Base-by-base conservation (phyloP, 2,329 filamentous ascomycete species). In the Orbilia blumenaviensis region DNA sequence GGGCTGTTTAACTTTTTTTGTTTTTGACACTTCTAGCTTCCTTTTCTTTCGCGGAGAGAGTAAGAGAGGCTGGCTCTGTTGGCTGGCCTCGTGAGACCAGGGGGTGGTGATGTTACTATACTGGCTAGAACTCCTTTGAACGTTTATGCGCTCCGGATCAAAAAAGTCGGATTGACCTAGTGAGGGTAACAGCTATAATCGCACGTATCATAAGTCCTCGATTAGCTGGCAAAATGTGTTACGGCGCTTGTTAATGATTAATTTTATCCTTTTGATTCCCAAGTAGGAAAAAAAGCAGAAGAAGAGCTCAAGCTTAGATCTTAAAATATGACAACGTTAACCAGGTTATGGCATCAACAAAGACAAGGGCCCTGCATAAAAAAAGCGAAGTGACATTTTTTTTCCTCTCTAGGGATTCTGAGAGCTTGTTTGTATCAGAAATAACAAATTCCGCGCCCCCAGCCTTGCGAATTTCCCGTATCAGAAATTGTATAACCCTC, bases 251-350 rank as follows among this genome's bases (percentile, higher is more conserved):
- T n/a, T n/a, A n/a, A n/a, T n/a, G n/a, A n/a, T n/a, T n/a, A n/a
- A n/a, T n/a, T n/a, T n/a, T n/a, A n/a, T n/a, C n/a, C n/a, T n/a
- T n/a, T n/a, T n/a, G n/a, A n/a, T n/a, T n/a, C n/a, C n/a, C n/a
- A n/a, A n/a, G n/a, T n/a, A n/a, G n/a, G n/a, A n/a, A n/a, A n/a
- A 2, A 21, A 21, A 21, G 7, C 16, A 8, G 1, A 10, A 29
- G 1, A 50, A 29, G 9, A 50, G 7, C n/a, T n/a, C n/a, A n/a
- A n/a, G n/a, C n/a, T n/a, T n/a, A n/a, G 27, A 54, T 54, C 48
- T n/a, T 34, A 36, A 54, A 54, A 54, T 54, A 54, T 54, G 48
- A 54, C 48, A 54, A 54, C 27, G 48, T 34, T 21, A 36, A 54
- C 27, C 29, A 9, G 48, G 48, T 52, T 52, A 52, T 21, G 48